Base-by-base conservation (phyloP, 1,139 yeast genomes). In the Zygoascus meyerae region DNA sequence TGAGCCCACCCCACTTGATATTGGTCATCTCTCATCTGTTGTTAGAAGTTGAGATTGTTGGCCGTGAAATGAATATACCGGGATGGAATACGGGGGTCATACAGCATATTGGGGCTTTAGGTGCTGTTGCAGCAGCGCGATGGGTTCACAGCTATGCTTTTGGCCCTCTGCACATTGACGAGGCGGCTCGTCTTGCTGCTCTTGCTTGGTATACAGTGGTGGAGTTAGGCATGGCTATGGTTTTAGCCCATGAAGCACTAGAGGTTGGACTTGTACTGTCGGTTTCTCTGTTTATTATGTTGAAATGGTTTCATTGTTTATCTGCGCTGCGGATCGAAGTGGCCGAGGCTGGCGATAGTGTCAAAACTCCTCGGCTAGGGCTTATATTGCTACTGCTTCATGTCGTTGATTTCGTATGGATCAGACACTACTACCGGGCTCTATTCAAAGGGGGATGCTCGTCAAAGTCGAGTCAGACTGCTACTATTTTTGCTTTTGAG, bases 291-390 rank as follows among this genome's bases (percentile, higher is more conserved):
- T 66, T 73, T 5, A 52, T 70, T 26, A 59, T 71, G n/a, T 57
- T 74, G 43, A 74, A 74, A 53, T 66, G 74, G 49, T 73, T 74
- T 53, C 78, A 73, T 51, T 67, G 69, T 53, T 55, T 74, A 34
- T 62, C 70, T 26, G 70, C 70, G 5, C 72, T 67, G 42, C 55
- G 78, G 33, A 72, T 67, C 12, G 45, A 53, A 14, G 51, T 48
- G 18, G 42, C 37, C 12, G 43, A 40, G 16, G 28, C n/a, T 17
- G 15, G 48, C 48, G 42, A 40, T 40, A 28, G 45, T 42, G 46
- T 36, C 42, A 32, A 35, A 34, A 40, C 18, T 26, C 31, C 43
- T 12, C 46, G 53, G 12, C 46, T 53, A 26, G 47, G 49, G 32
- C 29, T 52, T 7, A 49, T 54, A 3, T 47, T 59, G 44, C 42